Conservation (phyloP, 108 stramenopile genomes). For the Heterococcus sp. region DNA sequence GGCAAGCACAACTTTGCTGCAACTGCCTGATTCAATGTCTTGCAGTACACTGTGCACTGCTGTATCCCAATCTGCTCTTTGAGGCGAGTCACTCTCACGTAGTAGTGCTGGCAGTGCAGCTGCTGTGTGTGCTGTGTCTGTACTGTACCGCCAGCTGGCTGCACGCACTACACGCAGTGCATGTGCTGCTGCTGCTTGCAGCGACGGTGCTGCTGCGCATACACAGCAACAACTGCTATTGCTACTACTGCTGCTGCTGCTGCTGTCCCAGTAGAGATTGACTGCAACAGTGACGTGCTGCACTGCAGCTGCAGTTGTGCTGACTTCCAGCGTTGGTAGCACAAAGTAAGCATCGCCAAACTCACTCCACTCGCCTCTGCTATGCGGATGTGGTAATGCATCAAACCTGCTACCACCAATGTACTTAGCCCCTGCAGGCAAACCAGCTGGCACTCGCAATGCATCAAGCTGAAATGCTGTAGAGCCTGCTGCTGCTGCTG, state of each 20-base stretch:
- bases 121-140: neutral
- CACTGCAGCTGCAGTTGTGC: neutral
- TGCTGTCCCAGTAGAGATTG: neutral
- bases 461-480: neutral
- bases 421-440: neutral
- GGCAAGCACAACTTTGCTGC: conserved; percentile 26
- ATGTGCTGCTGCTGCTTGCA: too few relatives aligned
- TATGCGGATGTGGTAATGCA: neutral
- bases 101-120: neutral
- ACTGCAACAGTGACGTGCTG: neutral
- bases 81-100: neutral
- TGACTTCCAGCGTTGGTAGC: conserved; percentile 25
- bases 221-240: neutral
- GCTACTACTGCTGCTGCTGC: neutral
- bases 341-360: conserved; percentile 25
- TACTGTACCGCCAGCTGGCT: neutral
- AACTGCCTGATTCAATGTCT: neutral
- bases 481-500: neutral
- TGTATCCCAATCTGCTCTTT: neutral
- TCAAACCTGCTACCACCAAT: neutral
- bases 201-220: neutral
- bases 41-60: neutral
- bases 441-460: neutral
- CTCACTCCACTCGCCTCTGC: conserved; percentile 7
- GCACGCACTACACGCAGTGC: too few relatives aligned